Evolutionary conservation across 176 grass and related monocot genomes (phyloP).

Genomic region (Juncus effusus): DNA sequence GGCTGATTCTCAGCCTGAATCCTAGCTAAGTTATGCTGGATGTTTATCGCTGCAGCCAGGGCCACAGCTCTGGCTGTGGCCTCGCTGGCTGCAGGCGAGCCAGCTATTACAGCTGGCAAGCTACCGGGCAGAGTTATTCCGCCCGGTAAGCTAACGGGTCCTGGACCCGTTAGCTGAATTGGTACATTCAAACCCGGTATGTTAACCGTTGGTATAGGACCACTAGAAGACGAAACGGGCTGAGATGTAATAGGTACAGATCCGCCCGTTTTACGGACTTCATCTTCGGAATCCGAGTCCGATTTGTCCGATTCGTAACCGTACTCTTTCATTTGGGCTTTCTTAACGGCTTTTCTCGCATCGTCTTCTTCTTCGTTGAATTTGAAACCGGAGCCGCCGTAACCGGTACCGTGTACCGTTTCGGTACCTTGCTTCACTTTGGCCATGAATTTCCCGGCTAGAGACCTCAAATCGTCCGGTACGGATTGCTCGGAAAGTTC

Average conservation of each 20-base stretch:
- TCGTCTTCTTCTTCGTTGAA: constrained; percentile 98
- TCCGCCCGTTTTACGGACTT: constrained; percentile 71
- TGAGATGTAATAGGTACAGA: constrained; percentile 59
- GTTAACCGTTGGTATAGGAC: constrained; percentile 35
- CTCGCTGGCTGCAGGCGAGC: constrained; percentile 39
- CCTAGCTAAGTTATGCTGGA: constrained; percentile 76
- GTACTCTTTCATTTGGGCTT: constrained; percentile 90
- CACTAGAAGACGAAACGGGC: constrained; percentile 54
- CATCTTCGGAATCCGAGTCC: constrained; percentile 91
- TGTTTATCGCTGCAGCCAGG: constrained; percentile 80
- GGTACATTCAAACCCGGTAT: constrained; percentile 37
- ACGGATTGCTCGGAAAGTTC: constrained; percentile 83
- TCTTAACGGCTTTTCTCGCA: constrained; percentile 73
- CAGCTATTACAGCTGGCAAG: constrained; percentile 10
- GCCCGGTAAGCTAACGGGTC: constrained; percentile 44
- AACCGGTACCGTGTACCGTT: constrained; percentile 85
- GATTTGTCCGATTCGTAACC: constrained; percentile 92
- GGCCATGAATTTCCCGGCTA: constrained; percentile 79
- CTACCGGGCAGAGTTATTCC: constrained; percentile 27
- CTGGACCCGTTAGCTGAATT: constrained; percentile 42
- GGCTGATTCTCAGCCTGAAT: constrained; percentile 90
- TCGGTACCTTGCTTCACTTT: constrained; percentile 94
- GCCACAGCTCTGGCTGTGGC: constrained; percentile 68
- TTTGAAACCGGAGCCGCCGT: constrained; percentile 92
- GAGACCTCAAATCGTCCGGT: constrained; percentile 72